These are phyloP conservation scores for Cutaneotrichosporon dermatis DNA, from an alignment of 1,284 basidiomycete genomes.

Conservation along the genomic window DNA sequence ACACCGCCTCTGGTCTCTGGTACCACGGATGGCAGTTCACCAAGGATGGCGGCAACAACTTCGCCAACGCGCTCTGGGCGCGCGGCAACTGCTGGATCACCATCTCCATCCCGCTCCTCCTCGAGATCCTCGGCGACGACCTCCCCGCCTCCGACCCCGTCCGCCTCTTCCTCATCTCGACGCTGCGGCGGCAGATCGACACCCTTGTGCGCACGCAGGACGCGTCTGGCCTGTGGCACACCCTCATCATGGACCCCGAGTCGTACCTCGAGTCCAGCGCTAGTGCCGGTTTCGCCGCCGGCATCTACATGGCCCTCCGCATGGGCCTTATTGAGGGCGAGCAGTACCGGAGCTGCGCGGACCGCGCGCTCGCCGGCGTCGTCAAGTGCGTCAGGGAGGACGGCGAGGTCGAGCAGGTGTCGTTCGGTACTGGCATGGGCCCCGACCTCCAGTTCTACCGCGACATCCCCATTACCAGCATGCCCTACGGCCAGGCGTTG, in stretches of 20 bases:
- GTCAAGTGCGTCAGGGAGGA: constrained; percentile 55
- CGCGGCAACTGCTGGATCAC: constrained; percentile 65
- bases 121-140: constrained; percentile 52
- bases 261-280: constrained; percentile 60
- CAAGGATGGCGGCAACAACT: constrained; percentile 42
- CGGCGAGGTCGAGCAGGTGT: constrained; percentile 58
- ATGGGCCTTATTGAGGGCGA: constrained; percentile 45
- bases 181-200: constrained; percentile 57
- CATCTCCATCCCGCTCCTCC: constrained; percentile 60
- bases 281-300: constrained; percentile 61
- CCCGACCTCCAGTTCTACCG: constrained; percentile 57
- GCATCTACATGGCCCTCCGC: constrained; percentile 58
- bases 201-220: constrained; percentile 57
- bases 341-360: constrained; percentile 52
- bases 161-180: constrained; percentile 53
- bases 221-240: constrained; percentile 60
- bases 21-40: constrained; percentile 48
- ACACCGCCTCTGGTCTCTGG: constrained; percentile 32
- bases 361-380: constrained; percentile 56
- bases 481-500: constrained; percentile 64
- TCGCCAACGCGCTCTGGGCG: constrained; percentile 59
- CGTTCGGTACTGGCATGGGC: constrained; percentile 61
- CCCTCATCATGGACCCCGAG: constrained; percentile 57
- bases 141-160: constrained; percentile 52
- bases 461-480: constrained; percentile 58